These are phyloP conservation scores for Aspergillus panamensis DNA, from an alignment of 495 filamentous ascomycete species.

Conservation along the genomic window DNA sequence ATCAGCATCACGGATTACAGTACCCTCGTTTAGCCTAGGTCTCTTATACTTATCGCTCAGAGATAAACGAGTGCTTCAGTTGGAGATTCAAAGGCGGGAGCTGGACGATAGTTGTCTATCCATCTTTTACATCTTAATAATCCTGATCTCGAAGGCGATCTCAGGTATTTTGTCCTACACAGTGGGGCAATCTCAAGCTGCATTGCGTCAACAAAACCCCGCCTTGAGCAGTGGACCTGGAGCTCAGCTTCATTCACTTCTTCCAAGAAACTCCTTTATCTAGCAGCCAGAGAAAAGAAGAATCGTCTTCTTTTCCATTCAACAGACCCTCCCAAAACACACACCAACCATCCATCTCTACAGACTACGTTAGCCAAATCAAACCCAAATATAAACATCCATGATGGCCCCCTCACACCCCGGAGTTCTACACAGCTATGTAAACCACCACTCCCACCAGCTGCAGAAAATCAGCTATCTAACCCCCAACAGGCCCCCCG, in stretches of 20 bases:
- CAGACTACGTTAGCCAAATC: background rate
- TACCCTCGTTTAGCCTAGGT: too few species aligned
- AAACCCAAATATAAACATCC: conserved; percentile 6
- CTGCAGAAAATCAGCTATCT: background rate
- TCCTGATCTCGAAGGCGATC: background rate
- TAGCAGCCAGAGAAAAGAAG: too few species aligned
- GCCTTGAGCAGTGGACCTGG: background rate
- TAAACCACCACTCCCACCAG: conserved; percentile 16
- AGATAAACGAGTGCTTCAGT: background rate
- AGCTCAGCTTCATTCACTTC: too few species aligned
- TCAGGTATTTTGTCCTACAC: background rate
- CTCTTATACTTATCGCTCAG: too few species aligned
- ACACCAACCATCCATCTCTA: background rate
- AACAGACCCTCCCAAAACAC: background rate
- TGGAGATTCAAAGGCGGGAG: too few species aligned
- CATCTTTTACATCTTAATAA: background rate
- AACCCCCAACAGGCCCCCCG: conserved; percentile 42
- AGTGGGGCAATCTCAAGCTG: background rate
- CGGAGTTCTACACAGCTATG: conserved; percentile 42
- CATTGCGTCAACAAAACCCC: conserved; percentile 1
- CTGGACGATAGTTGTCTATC: too few species aligned
- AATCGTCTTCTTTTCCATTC: background rate
- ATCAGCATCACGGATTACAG: background rate
- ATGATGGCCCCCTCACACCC: conserved; percentile 24
- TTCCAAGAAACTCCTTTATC: too few species aligned